phyloP scores from a whole-genome alignment of 2,329 filamentous ascomycete species.

The Neonectria magnoliae region DNA sequence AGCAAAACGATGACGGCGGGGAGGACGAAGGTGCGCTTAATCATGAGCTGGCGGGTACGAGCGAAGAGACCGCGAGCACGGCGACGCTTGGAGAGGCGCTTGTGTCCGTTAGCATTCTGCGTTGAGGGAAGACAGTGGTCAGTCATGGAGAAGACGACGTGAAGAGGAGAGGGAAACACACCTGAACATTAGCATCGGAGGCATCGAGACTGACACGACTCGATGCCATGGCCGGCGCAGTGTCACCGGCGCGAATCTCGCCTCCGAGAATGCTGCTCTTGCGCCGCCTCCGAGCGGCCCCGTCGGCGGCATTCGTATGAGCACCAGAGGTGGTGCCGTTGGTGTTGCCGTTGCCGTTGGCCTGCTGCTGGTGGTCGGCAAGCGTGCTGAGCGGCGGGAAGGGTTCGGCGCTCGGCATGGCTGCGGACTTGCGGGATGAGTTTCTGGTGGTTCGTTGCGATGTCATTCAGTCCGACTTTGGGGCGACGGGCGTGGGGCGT shows the following conservation, averaged over 20 bases:
- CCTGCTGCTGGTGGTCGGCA: slow-evolving; percentile 59
- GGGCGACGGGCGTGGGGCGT: background rate
- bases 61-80: slow-evolving; percentile 61
- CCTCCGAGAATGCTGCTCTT: slow-evolving; percentile 66
- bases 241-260: slow-evolving; percentile 65
- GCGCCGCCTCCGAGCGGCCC: slow-evolving; percentile 58
- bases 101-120: slow-evolving; percentile 44
- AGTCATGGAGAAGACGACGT: slow-evolving; percentile 16
- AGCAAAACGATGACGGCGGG: slow-evolving; percentile 75
- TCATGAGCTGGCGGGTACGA: slow-evolving; percentile 62
- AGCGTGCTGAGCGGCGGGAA: slow-evolving; percentile 65
- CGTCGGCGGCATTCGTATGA: slow-evolving; percentile 45
- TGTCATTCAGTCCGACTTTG: slow-evolving; percentile 6
- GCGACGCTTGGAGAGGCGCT: slow-evolving; percentile 63
- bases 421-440: slow-evolving; percentile 11
- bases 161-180: slow-evolving; percentile 19
- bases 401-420: slow-evolving; percentile 61
- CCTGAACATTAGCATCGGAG: slow-evolving; percentile 31
- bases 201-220: slow-evolving; percentile 58
- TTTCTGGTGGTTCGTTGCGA: slow-evolving; percentile 10
- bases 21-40: slow-evolving; percentile 70
- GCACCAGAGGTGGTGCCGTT: slow-evolving; percentile 31
- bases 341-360: slow-evolving; percentile 39
- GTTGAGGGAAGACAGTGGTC: slow-evolving; percentile 11
- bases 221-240: slow-evolving; percentile 64